Evolutionary conservation across 768 basidiomycete species (phyloP), one percentile per base, ranked within the genome.

Genomic region (Termitomyces sp.): DNA sequence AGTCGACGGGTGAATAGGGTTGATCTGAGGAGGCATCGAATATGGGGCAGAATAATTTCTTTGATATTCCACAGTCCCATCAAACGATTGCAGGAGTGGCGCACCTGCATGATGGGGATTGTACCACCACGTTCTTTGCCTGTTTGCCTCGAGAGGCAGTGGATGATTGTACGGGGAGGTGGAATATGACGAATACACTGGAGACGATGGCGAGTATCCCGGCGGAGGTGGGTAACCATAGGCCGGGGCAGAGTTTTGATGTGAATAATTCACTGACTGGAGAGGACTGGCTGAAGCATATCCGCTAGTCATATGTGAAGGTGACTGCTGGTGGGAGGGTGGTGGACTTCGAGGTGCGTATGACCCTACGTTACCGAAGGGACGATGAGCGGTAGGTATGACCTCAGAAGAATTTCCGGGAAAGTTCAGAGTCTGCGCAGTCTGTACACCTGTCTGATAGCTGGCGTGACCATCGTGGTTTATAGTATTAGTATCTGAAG

Each of bases 111-210:
- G 68, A 55, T 71, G 70, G 41, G 75, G 75, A 23, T 81, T 64
- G 61, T 83, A 84, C 76, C 79, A 86, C 82, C 82, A 84, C 2
- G 74, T 69, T n/a, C 77, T 77, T 60, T 74, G 79, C n/a, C 69
- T 69, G 5, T 80, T 81, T n/a, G 69, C 66, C 5, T 75, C 74
- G 2, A 56, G 60, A 16, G 72, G 77, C 50, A 8, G 56, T 26
- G 71, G 72, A 41, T 74, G 78, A n/a, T 75, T 41, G 8, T 30
- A 79, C 13, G 72, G 71, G 1, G 75, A 61, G 5, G 72, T 65
- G 18, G 70, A 52, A 59, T 75, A 80, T 28, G 72, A 81, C 10
- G 67, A 76, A 79, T 38, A 74, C 52, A 44, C 74, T 33, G 63
- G 68, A 2, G 76, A 71, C 1, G 75, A 67, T 6, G 70, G 61